Evolutionary conservation across 2,329 filamentous ascomycete species (phyloP), one percentile per base, ranked within the genome.

Genomic region (Stagonosporopsis cucurbitacearum): DNA sequence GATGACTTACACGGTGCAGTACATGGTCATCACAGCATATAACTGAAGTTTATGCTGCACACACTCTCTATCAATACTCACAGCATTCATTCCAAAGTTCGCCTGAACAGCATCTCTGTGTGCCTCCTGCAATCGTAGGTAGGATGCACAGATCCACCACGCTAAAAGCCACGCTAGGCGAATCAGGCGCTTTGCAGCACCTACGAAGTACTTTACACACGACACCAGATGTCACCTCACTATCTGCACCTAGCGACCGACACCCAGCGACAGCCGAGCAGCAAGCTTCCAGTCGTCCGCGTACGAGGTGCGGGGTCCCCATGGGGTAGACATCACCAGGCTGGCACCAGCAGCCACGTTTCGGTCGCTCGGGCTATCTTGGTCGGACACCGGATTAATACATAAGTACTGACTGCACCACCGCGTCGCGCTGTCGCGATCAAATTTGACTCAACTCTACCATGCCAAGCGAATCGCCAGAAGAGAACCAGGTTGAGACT

Each of bases 401-500:
- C 51, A 53, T 52, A 41, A 58, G 36, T 17, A 13, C 43, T 12
- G 36, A 13, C 43, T 12, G 36, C 30, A 13, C 19, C 33, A 23
- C 37, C 40, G 17, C 40, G 17, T 22, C 8, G 37, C 42, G 23
- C 25, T 42, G 9, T 48, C 20, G 23, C 28, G 36, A 25, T 36
- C 5, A 6, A n/a, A 30, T 15, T 9, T 20, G 12, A 19, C 11
- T 12, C n/a, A n/a, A n/a, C 20, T 17, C 17, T 30, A 50, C 17
- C 17, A 60, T 60, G 54, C 48, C 58, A 50, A 58, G 47, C 40
- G 40, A 53, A 22, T 52, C 50, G 6, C 47, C 51, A 47, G 58
- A 55, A 33, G 46, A 25, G 12, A 40, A 15, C 17, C 47, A 50
- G 20, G 12, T 23, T 30, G 50, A 51, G 2, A n/a, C 26, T 11